These are phyloP conservation scores for Hibiscus tridactylites DNA, from an alignment of 345 rosid genomes.

Conservation along the genomic window DNA sequence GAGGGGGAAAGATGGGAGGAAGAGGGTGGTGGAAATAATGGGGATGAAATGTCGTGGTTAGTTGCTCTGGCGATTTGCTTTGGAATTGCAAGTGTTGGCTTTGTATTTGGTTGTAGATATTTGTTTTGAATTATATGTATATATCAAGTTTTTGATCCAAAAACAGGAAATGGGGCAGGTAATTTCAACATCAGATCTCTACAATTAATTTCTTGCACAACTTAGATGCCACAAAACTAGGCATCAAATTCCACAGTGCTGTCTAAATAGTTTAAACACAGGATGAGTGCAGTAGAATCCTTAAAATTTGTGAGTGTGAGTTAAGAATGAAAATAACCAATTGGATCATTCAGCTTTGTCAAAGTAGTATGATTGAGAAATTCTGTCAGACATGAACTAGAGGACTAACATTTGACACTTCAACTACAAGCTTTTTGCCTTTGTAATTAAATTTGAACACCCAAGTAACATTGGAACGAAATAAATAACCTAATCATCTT, in stretches of 20 bases:
- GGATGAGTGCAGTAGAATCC: too few relatives aligned
- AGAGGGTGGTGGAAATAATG: background rate
- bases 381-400: background rate
- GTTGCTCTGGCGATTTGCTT: slow-evolving; percentile 34
- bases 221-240: too few relatives aligned
- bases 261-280: too few relatives aligned
- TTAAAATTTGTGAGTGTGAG: too few relatives aligned
- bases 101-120: slow-evolving; percentile 28
- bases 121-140: background rate
- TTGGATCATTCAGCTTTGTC: background rate
- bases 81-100: slow-evolving; percentile 41
- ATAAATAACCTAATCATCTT: too few relatives aligned
- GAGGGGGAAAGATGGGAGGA: background rate
- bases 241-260: too few relatives aligned
- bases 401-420: background rate
- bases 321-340: background rate
- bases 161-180: background rate
- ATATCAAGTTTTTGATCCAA: background rate
- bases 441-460: too few relatives aligned
- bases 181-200: too few relatives aligned
- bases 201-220: too few relatives aligned
- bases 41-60: slow-evolving; percentile 20
- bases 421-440: background rate
- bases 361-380: background rate
- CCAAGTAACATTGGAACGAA: too few relatives aligned